phyloP scores from a whole-genome alignment of 805 yeast genomes.

The Metschnikowia lachancei region DNA sequence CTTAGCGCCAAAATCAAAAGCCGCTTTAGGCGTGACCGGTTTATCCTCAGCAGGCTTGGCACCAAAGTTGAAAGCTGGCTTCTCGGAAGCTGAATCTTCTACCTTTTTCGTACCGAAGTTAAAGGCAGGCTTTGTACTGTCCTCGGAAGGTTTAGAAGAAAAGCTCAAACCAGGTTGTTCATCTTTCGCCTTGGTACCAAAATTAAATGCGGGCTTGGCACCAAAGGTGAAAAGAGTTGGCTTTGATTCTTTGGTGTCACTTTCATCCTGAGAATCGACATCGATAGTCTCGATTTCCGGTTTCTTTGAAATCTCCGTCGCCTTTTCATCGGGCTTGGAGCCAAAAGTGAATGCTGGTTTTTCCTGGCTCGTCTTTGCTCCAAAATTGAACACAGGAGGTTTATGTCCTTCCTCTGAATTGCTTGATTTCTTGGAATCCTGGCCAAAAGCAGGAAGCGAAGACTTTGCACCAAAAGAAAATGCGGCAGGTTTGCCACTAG shows the following conservation, averaged over 20 bases:
- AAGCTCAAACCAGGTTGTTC: not conserved
- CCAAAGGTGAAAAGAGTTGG: too few species aligned
- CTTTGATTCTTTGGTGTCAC: not conserved
- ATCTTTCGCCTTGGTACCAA: not conserved
- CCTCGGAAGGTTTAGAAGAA: not conserved
- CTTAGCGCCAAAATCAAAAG: conserved; percentile 7
- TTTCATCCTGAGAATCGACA: not conserved
- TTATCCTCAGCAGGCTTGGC: not conserved
- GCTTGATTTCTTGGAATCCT: not conserved
- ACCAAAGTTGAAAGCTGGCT: conserved; percentile 6
- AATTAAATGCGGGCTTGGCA: not conserved
- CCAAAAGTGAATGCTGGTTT: conserved; percentile 3
- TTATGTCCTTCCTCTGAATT: not conserved
- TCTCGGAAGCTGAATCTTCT: not conserved
- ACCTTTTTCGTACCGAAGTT: not conserved
- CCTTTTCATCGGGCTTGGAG: not conserved
- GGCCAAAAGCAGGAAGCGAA: not conserved
- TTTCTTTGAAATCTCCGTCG: too few species aligned
- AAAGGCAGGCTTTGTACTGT: not conserved
- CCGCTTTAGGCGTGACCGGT: not conserved
- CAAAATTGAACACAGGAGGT: conserved; percentile 3
- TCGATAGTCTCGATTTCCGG: not conserved
- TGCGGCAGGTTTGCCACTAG: not conserved
- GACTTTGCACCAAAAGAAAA: not conserved
- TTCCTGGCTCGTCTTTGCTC: not conserved